A percentile compares a stretch with the other conserved stretches of the same genome.
These are phyloP conservation scores for Teratosphaeria zuluensis DNA, from an alignment of 2,329 filamentous ascomycete genomes.

Conservation along the genomic window DNA sequence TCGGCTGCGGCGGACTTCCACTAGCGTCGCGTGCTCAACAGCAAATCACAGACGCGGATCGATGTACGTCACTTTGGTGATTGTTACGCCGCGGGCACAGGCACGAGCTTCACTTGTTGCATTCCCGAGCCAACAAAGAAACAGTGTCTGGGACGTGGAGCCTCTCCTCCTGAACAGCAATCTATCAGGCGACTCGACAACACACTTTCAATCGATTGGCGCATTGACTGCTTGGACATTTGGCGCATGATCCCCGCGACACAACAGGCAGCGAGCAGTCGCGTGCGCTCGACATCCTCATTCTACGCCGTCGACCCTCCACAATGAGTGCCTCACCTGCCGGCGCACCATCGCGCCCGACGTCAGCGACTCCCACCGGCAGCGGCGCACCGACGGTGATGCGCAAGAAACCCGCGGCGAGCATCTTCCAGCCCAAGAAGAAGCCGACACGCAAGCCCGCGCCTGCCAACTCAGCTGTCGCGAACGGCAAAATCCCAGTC, in stretches of 20 bases:
- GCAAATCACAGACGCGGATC: neutral
- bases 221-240: neutral
- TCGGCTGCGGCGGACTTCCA: neutral
- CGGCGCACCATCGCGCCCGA: slow-evolving; percentile 18
- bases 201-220: too few species aligned
- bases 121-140: neutral
- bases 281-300: neutral
- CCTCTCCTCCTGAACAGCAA: too few species aligned
- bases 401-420: slow-evolving; percentile 25
- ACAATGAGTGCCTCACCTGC: slow-evolving; percentile 28
- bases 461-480: slow-evolving; percentile 6
- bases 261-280: neutral
- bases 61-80: neutral
- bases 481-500: slow-evolving; percentile 2
- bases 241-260: neutral
- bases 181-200: too few species aligned
- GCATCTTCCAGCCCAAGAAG: slow-evolving; percentile 23
- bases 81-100: neutral
- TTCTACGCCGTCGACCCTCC: neutral
- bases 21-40: neutral
- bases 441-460: slow-evolving; percentile 26
- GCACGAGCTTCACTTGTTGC: neutral
- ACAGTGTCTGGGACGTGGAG: neutral
- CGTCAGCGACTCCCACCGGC: slow-evolving; percentile 25
- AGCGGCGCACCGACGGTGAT: slow-evolving; percentile 25